A percentile compares a stretch with the other conserved stretches of the same genome.
phyloP scores from a whole-genome alignment of 768 basidiomycete species.

The Suillus fuscotomentosus region DNA sequence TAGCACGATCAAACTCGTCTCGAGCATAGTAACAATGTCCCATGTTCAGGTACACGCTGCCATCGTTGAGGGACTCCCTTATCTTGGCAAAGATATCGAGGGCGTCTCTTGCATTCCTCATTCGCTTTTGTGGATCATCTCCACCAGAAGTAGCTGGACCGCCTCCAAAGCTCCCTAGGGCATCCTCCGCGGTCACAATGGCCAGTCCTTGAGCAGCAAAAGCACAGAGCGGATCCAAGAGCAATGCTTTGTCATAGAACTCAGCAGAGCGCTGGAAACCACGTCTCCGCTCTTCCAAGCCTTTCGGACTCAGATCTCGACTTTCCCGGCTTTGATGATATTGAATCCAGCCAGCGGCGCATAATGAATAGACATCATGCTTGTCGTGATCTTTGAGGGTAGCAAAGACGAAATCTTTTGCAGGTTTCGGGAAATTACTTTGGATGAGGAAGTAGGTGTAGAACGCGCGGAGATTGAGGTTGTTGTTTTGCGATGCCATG shows the following conservation, averaged over 20 bases:
- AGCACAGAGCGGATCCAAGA: slow-evolving; percentile 80
- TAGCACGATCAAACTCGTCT: slow-evolving; percentile 94
- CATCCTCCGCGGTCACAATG: slow-evolving; percentile 91
- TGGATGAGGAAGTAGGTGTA: slow-evolving; percentile 93
- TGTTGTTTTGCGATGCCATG: slow-evolving; percentile 69
- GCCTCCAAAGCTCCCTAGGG: slow-evolving; percentile 66
- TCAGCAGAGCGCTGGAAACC: slow-evolving; percentile 84
- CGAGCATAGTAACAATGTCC: slow-evolving; percentile 92
- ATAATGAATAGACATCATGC: slow-evolving; percentile 88
- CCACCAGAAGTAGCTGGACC: slow-evolving; percentile 43
- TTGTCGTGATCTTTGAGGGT: slow-evolving; percentile 86
- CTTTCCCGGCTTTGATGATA: slow-evolving; percentile 87
- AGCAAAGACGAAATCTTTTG: slow-evolving; percentile 86
- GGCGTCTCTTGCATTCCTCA: slow-evolving; percentile 82
- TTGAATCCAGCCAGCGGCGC: slow-evolving; percentile 83
- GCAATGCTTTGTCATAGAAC: slow-evolving; percentile 89
- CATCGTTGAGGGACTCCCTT: slow-evolving; percentile 77
- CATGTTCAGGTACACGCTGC: slow-evolving; percentile 93
- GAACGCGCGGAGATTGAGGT: slow-evolving; percentile 87
- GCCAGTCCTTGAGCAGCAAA: slow-evolving; percentile 95
- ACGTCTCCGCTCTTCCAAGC: slow-evolving; percentile 61
- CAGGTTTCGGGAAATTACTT: slow-evolving; percentile 63
- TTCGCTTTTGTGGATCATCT: slow-evolving; percentile 65
- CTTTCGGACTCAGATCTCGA: slow-evolving; percentile 57
- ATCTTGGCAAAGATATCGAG: slow-evolving; percentile 89